Percentiles rank a stretch among this genome's conserved stretches.
Evolutionary conservation across 2,329 filamentous ascomycete species (phyloP).

Genomic region (Verticillium tricorpus): DNA sequence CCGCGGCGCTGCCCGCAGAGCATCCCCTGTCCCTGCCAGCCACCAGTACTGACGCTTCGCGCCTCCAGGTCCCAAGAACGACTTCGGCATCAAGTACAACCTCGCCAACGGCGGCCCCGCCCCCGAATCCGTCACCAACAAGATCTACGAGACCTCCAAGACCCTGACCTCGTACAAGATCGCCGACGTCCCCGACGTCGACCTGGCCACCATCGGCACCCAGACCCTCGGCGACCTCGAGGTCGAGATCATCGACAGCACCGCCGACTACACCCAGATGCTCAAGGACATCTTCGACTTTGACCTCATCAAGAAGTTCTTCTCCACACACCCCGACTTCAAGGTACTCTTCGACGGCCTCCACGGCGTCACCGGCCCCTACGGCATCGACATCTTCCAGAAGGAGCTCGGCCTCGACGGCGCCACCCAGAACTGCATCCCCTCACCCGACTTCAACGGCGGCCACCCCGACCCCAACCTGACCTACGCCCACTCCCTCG

Average conservation of each 20-base stretch:
- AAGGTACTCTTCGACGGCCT: constrained; percentile 96
- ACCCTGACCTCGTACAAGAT: constrained; percentile 89
- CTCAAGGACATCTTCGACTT: constrained; percentile 99
- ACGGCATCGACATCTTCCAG: constrained; percentile 92
- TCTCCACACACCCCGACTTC: constrained; percentile 82
- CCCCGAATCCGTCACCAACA: constrained; percentile 95
- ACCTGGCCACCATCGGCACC: constrained; percentile 77
- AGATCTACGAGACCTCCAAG: constrained; percentile 93
- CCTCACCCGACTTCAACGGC: constrained; percentile 91
- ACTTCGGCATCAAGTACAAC: constrained; percentile 99
- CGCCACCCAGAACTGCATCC: constrained; percentile 83
- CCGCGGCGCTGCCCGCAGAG: neutral
- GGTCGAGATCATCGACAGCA: constrained; percentile 93
- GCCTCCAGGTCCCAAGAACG: constrained; percentile 74
- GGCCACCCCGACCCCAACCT: constrained; percentile 98
- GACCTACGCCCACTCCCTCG: constrained; percentile 91
- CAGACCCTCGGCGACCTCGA: constrained; percentile 82
- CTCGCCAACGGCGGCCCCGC: constrained; percentile 92
- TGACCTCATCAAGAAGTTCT: constrained; percentile 89
- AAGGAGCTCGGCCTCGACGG: constrained; percentile 80
- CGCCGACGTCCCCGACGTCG: constrained; percentile 78
- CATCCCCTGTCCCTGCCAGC: constrained; percentile 3
- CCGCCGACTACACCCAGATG: constrained; percentile 87
- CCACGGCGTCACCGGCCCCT: constrained; percentile 90
- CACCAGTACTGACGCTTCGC: neutral